phyloP scores from a whole-genome alignment of 352 stramenopile species.

The Saprolegnia parasitica region DNA sequence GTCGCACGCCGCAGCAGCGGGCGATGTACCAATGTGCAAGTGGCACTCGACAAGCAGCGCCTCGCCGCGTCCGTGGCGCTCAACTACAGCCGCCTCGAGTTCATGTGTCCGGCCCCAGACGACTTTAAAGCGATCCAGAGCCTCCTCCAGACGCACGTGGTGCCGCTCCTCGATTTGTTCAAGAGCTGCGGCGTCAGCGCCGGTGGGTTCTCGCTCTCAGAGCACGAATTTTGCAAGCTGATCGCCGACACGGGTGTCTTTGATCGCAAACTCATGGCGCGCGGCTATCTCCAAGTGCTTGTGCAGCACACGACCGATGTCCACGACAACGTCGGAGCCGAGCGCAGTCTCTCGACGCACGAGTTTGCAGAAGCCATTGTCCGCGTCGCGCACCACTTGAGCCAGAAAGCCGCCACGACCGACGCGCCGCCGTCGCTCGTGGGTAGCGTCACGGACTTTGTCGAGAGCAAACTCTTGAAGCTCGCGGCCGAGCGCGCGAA shows the following conservation, averaged over 20 bases:
- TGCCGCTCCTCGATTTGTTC: slow-evolving; percentile 80
- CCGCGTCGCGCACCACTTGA: slow-evolving; percentile 63
- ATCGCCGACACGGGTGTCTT: slow-evolving; percentile 72
- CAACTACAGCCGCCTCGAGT: slow-evolving; percentile 42
- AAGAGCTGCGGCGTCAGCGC: slow-evolving; percentile 59
- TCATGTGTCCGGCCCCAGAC: slow-evolving; percentile 55
- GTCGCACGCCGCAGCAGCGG: slow-evolving; percentile 56
- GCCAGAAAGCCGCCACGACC: slow-evolving; percentile 39
- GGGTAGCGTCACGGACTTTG: slow-evolving; percentile 48
- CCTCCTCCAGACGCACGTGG: slow-evolving; percentile 67
- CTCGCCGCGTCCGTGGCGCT: slow-evolving; percentile 56
- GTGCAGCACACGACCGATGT: slow-evolving; percentile 53
- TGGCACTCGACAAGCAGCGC: slow-evolving; percentile 59
- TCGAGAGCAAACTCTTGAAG: slow-evolving; percentile 58
- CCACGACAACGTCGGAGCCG: slow-evolving; percentile 43
- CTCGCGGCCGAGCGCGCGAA: slow-evolving; percentile 76
- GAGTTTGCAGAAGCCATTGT: slow-evolving; percentile 78
- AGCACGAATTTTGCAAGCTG: slow-evolving; percentile 80
- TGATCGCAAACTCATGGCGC: slow-evolving; percentile 75
- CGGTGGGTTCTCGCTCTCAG: slow-evolving; percentile 60
- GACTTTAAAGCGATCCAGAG: slow-evolving; percentile 56
- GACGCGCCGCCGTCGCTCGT: slow-evolving; percentile 28
- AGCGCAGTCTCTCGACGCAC: slow-evolving; percentile 63
- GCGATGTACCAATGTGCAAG: slow-evolving; percentile 68
- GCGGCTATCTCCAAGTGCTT: slow-evolving; percentile 65